These are phyloP conservation scores for Marchantia paleacea DNA, from an alignment of 225 moss, liverwort and hornwort genomes.

Conservation along the genomic window DNA sequence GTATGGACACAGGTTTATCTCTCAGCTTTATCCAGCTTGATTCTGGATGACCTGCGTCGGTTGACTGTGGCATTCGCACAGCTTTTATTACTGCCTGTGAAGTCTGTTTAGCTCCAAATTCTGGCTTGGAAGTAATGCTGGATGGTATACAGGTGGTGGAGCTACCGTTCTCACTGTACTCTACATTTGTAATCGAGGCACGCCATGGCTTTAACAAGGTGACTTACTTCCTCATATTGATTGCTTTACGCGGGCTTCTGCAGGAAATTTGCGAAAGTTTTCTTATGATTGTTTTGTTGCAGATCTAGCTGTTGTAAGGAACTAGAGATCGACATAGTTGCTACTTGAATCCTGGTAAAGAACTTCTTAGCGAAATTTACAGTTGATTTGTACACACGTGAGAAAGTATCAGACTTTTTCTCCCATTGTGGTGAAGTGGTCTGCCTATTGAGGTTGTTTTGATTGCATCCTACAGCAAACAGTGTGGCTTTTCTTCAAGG, in stretches of 20 bases:
- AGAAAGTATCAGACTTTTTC: neutral
- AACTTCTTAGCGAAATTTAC: neutral
- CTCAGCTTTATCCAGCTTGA: neutral
- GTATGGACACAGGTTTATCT: slow-evolving; percentile 75
- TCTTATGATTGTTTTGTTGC: neutral
- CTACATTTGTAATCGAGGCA: slow-evolving; percentile 91
- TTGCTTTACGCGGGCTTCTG: neutral
- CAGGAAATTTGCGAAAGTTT: neutral
- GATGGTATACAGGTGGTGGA: slow-evolving; percentile 51
- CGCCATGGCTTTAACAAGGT: slow-evolving; percentile 98
- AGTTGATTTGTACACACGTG: neutral
- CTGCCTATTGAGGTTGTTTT: neutral
- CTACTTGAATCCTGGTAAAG: neutral
- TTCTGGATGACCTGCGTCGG: too few relatives aligned
- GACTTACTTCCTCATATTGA: neutral
- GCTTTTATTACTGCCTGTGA: neutral
- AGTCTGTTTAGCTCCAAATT: neutral
- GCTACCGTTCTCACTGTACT: slow-evolving; percentile 90
- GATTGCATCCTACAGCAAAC: slow-evolving; percentile 62
- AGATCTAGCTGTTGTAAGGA: neutral
- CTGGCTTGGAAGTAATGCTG: neutral
- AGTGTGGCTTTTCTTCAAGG: slow-evolving; percentile 74
- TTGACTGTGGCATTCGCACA: too few relatives aligned
- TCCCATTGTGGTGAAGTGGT: neutral
- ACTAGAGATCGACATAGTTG: neutral